These are phyloP conservation scores for Barnettozyma populi DNA, from an alignment of 805 yeast genomes.

Conservation along the genomic window DNA sequence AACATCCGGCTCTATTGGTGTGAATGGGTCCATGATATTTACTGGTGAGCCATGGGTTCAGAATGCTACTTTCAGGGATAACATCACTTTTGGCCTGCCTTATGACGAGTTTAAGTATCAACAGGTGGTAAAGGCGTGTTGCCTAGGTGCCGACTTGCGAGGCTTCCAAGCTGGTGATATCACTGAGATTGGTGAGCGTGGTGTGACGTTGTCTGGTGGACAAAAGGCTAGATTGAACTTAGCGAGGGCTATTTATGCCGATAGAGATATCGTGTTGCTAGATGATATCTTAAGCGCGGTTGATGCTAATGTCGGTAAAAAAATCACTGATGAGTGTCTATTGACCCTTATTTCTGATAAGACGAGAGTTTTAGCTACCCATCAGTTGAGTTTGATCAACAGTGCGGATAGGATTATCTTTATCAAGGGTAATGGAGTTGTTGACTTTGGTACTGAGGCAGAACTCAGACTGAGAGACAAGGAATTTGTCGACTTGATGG, in stretches of 20 bases:
- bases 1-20: conserved; percentile 36
- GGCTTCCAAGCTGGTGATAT: conserved; percentile 66
- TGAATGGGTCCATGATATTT: conserved; percentile 45
- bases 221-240: conserved; percentile 60
- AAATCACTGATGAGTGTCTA: conserved; percentile 62
- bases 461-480: conserved; percentile 42
- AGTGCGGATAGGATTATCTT: conserved; percentile 66
- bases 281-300: conserved; percentile 71
- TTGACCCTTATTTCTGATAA: conserved; percentile 45
- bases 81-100: conserved; percentile 60
- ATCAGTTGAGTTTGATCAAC: conserved; percentile 64
- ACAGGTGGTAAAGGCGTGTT: conserved; percentile 55
- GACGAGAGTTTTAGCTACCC: conserved; percentile 77
- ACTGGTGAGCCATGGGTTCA: conserved; percentile 78
- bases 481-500: conserved; percentile 46
- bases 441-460: conserved; percentile 53
- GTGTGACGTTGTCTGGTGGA: conserved; percentile 76
- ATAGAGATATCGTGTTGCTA: conserved; percentile 50
- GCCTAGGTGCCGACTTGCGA: conserved; percentile 55
- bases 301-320: conserved; percentile 74
- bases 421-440: conserved; percentile 53
- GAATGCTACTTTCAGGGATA: conserved; percentile 69
- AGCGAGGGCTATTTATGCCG: conserved; percentile 65
- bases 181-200: conserved; percentile 80
- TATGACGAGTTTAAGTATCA: conserved; percentile 47